Percentiles rank a stretch among this genome's conserved stretches.
Evolutionary conservation across 352 stramenopile genomes (phyloP).

Genomic region (Phytophthora sp.): DNA sequence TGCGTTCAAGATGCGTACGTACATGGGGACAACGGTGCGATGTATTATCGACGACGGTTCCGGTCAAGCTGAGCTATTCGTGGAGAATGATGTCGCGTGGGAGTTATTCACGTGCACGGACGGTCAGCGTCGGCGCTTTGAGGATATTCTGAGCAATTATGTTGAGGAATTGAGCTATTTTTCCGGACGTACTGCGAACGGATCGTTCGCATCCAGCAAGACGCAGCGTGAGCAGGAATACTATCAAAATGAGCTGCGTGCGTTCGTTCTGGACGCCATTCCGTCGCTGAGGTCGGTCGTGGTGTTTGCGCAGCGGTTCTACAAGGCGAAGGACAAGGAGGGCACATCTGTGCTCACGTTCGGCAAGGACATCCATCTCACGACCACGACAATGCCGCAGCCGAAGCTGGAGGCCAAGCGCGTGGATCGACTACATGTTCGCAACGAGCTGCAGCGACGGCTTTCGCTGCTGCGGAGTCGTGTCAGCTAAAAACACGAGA

Average conservation of each 20-base stretch:
- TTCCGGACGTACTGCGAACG: conserved; percentile 35
- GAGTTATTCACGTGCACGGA: conserved; percentile 62
- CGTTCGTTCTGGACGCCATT: conserved; percentile 47
- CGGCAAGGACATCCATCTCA: conserved; percentile 70
- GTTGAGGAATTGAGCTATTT: conserved; percentile 67
- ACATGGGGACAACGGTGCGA: conserved; percentile 50
- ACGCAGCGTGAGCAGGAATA: conserved; percentile 48
- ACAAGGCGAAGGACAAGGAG: conserved; percentile 41
- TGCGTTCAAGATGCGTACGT: conserved; percentile 44
- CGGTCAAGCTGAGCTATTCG: conserved; percentile 74
- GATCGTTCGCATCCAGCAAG: conserved; percentile 42
- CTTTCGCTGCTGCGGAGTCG: conserved; percentile 23
- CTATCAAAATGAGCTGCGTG: conserved; percentile 69
- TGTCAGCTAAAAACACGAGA: no score
- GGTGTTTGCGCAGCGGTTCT: conserved; percentile 73
- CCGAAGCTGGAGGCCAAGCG: conserved; percentile 68
- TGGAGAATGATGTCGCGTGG: conserved; percentile 76
- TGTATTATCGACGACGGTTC: conserved; percentile 83
- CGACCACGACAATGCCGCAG: conserved; percentile 48
- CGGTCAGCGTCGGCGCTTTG: conserved; percentile 50
- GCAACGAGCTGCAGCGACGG: conserved; percentile 52
- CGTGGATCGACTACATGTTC: conserved; percentile 58
- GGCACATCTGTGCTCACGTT: conserved; percentile 66
- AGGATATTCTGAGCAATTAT: conserved; percentile 50
- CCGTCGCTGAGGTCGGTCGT: conserved; percentile 36